Evolutionary conservation across 2,329 filamentous ascomycete species (phyloP), one percentile per base, ranked within the genome.

Genomic region (Tolypocladium amazonense): DNA sequence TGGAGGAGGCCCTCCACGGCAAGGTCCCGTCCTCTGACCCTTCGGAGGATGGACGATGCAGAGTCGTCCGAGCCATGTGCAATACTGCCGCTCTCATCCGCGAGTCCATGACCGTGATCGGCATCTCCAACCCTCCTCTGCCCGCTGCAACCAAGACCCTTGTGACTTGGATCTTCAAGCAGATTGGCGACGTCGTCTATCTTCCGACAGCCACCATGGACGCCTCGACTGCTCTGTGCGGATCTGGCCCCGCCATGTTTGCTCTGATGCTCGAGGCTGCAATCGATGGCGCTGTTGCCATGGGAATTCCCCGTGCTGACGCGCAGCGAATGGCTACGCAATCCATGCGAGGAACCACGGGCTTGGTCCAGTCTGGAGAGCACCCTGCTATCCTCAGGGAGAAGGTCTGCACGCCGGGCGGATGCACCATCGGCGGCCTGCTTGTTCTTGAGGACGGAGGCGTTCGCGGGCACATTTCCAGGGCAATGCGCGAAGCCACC

Each of bases 81-180:
- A 95, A 95, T 76, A 92, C 89, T 0, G 90, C 90, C 14, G 86
- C 87, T 33, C 81, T 89, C 56, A 88, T 95, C 60, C 78, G 89
- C 55, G 87, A 95, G 73, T 87, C 84, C 65, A 94, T 94, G 89
- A 93, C 88, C 4, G 85, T 94, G 58, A 88, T 96, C 65, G 86
- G 84, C 56, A 85, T 81, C 54, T 78, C 81, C 8, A 78, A 76
- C 11, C 83, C 86, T 11, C 80, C 85, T 3, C 76, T 90, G 18
- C 77, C 81, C 6, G 69, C 78, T 1, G 73, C 77, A 23, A 79
- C 80, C 37, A 76, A 81, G 54, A 73, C 69, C 61, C 79, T 92
- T 14, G 81, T 91, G 23, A 85, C 82, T 37, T 92, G 88, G 86
- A 88, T 92, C 67, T 93, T 93, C 78, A 83, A 79, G 68, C 81